Base-by-base conservation (phyloP, 495 filamentous ascomycete genomes). In the Parathielavia appendiculata region DNA sequence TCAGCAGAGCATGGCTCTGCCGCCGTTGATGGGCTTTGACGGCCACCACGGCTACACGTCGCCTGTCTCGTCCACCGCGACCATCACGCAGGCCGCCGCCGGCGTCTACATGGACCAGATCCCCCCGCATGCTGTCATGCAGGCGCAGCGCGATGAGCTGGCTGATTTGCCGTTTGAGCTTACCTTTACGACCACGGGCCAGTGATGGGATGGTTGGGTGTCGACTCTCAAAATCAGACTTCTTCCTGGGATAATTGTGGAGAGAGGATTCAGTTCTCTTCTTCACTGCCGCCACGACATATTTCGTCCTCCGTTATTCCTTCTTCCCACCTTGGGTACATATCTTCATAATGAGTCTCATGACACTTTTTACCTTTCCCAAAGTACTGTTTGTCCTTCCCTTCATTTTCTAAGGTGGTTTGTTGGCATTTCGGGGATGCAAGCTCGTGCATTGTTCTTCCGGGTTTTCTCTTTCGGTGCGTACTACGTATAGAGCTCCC, bases 51-150 rank as follows among this genome's bases (percentile, higher is more conserved):
- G 60, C 23, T 70, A 67, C 62, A 69, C 63, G 9, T 75, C 73
- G 4, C 63, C 74, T 0, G 57, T 71, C n/a, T 76, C 74, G 5
- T 76, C 74, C 13, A 68, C 68, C 0, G 68, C 73, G 3, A 74
- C 73, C 8, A 60, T 78, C 53, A 76, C 73, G 4, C 73, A 74
- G 39, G 58, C 65, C 19, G 30, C 13, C 41, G 54, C 13, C 41
- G 56, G 19, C 14, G 17, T 59, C 11, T 70, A 62, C 26, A 39
- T 47, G 17, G 54, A 68, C 34, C 61, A 60, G n/a, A 43, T 67
- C 14, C 57, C 63, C 32, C 45, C 58, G 4, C 19, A 45, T 3
- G 26, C 43, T 1, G 13, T 48, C 8, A 58, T 67, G 60, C 54
- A 57, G 26, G 41, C 30, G 1, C 9, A 32, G 0, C 40, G 39